These are phyloP conservation scores for Hanseniaspora meyeri DNA, from an alignment of 805 yeast species.

Conservation along the genomic window DNA sequence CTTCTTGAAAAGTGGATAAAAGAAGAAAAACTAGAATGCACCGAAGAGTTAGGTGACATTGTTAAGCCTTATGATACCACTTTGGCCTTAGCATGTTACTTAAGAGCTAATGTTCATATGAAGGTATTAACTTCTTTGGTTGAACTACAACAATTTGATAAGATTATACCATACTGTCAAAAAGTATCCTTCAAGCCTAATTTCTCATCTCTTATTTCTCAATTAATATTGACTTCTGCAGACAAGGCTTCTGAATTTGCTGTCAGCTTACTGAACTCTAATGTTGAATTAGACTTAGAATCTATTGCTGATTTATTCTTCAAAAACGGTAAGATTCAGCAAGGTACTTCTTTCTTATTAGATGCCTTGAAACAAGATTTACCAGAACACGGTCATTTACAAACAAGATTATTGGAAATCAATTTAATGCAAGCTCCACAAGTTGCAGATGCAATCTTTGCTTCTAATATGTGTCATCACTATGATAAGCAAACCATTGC, in stretches of 20 bases:
- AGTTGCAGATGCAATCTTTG: conserved; percentile 97
- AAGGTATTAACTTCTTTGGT: conserved; percentile 88
- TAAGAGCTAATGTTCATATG: conserved; percentile 67
- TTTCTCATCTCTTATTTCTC: conserved; percentile 77
- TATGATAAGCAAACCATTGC: conserved; percentile 92
- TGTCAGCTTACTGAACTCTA: conserved; percentile 54
- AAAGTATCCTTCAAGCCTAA: conserved; percentile 83
- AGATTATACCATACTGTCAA: conserved; percentile 85
- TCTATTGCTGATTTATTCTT: conserved; percentile 85
- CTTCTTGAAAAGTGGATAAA: conserved; percentile 91
- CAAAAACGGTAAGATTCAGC: conserved; percentile 87
- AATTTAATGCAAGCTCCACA: conserved; percentile 94
- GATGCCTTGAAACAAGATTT: conserved; percentile 90
- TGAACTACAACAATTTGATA: conserved; percentile 91
- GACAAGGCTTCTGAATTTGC: conserved; percentile 98
- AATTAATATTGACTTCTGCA: conserved; percentile 84
- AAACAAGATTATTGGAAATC: conserved; percentile 85
- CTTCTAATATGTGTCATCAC: conserved; percentile 89
- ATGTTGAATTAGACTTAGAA: conserved; percentile 61
- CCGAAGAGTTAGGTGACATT: conserved; percentile 96
- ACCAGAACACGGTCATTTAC: conserved; percentile 91
- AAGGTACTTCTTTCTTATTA: conserved; percentile 91
- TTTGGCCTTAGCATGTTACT: conserved; percentile 80
- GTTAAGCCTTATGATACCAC: conserved; percentile 79
- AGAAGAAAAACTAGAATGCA: conserved; percentile 83